Percentiles rank a stretch among this genome's conserved stretches.
Evolutionary conservation across 306 rosid species (phyloP).

Genomic region (Alnus rubra): DNA sequence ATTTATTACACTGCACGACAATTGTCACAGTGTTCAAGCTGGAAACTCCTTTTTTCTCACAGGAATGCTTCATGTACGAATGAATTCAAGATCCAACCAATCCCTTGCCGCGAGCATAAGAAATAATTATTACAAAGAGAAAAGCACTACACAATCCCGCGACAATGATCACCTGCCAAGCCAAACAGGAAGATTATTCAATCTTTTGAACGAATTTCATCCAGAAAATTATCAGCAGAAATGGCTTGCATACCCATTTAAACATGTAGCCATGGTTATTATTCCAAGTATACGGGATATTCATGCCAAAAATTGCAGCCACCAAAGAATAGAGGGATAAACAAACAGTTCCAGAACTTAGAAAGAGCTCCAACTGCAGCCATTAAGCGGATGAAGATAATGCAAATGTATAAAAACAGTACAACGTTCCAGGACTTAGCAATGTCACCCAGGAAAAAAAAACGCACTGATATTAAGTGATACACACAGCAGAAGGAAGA

Average conservation of each 20-base stretch:
- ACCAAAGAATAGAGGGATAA: conserved; percentile 59
- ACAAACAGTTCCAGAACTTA: conserved; percentile 62
- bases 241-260: conserved; percentile 65
- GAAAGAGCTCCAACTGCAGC: conserved; percentile 77
- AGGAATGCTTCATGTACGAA: not conserved
- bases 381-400: conserved; percentile 11
- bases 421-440: not conserved
- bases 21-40: not conserved
- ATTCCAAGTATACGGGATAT: conserved; percentile 65
- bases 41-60: conserved; percentile 12
- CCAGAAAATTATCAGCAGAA: conserved; percentile 5
- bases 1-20: no score
- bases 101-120: conserved; percentile 68
- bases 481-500: conserved; percentile 19
- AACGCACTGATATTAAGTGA: not conserved
- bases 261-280: conserved; percentile 45
- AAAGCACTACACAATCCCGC: conserved; percentile 28
- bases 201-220: not conserved
- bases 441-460: conserved; percentile 1
- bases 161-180: conserved; percentile 54
- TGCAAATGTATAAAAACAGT: not conserved
- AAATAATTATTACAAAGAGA: conserved; percentile 38
- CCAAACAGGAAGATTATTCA: conserved; percentile 11
- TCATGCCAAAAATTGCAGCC: conserved; percentile 71
- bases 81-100: conserved; percentile 60